A percentile compares a stretch with the other conserved stretches of the same genome.
Evolutionary conservation across 1,284 basidiomycete species (phyloP).

Genomic region (Tetrapyrgos nigripes): DNA sequence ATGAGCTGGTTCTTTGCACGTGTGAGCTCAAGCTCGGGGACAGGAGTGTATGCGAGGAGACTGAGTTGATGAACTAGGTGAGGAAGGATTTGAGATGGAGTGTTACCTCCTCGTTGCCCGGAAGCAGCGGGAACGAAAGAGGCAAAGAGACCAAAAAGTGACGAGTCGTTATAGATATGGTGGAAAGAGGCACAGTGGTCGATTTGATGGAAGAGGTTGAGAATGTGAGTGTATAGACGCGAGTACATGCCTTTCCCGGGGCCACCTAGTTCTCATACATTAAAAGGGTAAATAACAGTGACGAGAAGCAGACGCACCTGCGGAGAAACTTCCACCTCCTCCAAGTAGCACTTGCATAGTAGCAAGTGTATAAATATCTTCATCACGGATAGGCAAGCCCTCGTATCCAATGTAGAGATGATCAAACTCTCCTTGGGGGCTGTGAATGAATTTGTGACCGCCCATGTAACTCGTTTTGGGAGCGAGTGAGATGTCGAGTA

Average conservation of each 20-base stretch:
- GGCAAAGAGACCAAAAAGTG: slow-evolving; percentile 93
- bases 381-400: slow-evolving; percentile 90
- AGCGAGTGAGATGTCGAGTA: slow-evolving; percentile 34
- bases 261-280: slow-evolving; percentile 68
- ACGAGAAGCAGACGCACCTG: slow-evolving; percentile 56
- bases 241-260: slow-evolving; percentile 99
- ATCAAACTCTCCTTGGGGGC: slow-evolving; percentile 81
- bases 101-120: slow-evolving; percentile 62
- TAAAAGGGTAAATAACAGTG: slow-evolving; percentile 21
- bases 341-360: slow-evolving; percentile 96
- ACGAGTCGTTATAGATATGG: slow-evolving; percentile 96
- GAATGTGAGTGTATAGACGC: slow-evolving; percentile 95
- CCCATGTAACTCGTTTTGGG: slow-evolving; percentile 82
- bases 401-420: slow-evolving; percentile 96
- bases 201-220: slow-evolving; percentile 93
- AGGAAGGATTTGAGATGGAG: slow-evolving; percentile 76
- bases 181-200: slow-evolving; percentile 99
- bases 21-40: slow-evolving; percentile 75
- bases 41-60: slow-evolving; percentile 69
- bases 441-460: slow-evolving; percentile 78
- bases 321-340: slow-evolving; percentile 95
- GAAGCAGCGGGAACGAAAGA: slow-evolving; percentile 81
- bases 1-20: slow-evolving; percentile 98
- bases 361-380: slow-evolving; percentile 94
- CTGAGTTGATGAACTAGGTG: slow-evolving; percentile 89